Evolutionary conservation across 177 flowering plant species (phyloP).

Genomic region (Tripterygium wilfordii): DNA sequence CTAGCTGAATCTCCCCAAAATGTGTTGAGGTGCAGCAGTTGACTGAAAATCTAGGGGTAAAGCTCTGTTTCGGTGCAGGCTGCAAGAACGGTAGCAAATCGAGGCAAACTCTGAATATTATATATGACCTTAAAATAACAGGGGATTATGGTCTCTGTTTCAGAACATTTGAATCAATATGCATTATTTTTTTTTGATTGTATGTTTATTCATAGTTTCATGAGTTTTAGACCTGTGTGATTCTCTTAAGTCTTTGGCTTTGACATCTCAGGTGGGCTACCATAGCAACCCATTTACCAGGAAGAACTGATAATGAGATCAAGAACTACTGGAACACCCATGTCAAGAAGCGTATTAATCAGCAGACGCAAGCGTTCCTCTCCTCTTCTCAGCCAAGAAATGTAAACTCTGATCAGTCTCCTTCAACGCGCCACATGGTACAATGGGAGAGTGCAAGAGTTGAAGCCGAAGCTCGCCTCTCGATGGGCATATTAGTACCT

Average conservation of each 20-base stretch:
- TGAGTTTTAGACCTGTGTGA: background rate
- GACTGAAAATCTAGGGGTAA: no score
- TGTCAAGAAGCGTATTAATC: constrained; percentile 29
- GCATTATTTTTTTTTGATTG: no score
- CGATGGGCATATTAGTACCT: constrained; percentile 10
- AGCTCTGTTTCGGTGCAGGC: no score
- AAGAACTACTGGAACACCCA: constrained; percentile 57
- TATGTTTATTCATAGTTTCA: no score
- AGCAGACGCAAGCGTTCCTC: constrained; percentile 6
- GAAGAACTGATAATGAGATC: constrained; percentile 54
- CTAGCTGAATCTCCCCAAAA: no score
- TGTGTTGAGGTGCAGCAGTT: no score
- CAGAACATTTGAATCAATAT: no score
- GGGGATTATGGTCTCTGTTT: no score
- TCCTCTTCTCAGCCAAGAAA: constrained; percentile 1
- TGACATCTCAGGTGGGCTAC: constrained; percentile 39
- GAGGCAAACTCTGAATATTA: no score
- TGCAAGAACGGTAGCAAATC: no score
- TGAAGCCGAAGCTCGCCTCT: constrained; percentile 27
- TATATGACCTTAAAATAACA: no score
- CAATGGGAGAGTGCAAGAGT: constrained; percentile 32
- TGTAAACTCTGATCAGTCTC: constrained; percentile 1
- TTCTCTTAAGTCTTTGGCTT: background rate
- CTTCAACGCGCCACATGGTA: constrained; percentile 20
- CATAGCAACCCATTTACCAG: constrained; percentile 42